A percentile compares a stretch with the other conserved stretches of the same genome.
phyloP scores from a whole-genome alignment of 1,284 basidiomycete species.

The Rhizoctonia solani region DNA sequence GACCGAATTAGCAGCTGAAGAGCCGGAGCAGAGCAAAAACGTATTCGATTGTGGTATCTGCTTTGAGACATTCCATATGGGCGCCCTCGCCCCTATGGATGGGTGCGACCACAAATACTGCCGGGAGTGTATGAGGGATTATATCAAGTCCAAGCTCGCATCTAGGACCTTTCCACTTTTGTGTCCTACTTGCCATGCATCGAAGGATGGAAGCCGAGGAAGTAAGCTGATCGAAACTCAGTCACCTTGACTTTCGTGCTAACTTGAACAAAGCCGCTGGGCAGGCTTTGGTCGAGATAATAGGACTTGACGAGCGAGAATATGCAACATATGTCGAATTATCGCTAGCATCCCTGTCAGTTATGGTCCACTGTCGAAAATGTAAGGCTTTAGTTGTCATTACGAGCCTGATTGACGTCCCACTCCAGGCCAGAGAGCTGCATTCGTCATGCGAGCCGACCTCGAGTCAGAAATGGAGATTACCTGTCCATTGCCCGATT shows the following conservation, averaged over 20 bases:
- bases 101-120: conserved; percentile 62
- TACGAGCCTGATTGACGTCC: background rate
- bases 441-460: conserved; percentile 35
- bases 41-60: conserved; percentile 63
- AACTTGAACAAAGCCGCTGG: conserved; percentile 49
- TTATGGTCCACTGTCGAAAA: conserved; percentile 58
- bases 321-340: conserved; percentile 57
- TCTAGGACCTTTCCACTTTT: conserved; percentile 62
- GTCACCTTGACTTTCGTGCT: background rate
- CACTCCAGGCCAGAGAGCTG: background rate
- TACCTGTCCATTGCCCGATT: conserved; percentile 33
- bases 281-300: conserved; percentile 50
- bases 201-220: conserved; percentile 45
- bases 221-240: conserved; percentile 44
- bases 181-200: conserved; percentile 57
- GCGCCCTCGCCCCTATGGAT: conserved; percentile 53
- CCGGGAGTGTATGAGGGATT: conserved; percentile 54
- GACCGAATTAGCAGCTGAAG: conserved; percentile 44
- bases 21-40: conserved; percentile 43
- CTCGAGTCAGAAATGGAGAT: conserved; percentile 31
- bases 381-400: conserved; percentile 42
- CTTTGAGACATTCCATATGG: conserved; percentile 55
- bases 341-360: conserved; percentile 57
- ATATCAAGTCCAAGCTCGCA: conserved; percentile 54
- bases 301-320: conserved; percentile 56